These are phyloP conservation scores for Fusarium paranaense DNA, from an alignment of 2,329 filamentous ascomycete species.

Conservation along the genomic window DNA sequence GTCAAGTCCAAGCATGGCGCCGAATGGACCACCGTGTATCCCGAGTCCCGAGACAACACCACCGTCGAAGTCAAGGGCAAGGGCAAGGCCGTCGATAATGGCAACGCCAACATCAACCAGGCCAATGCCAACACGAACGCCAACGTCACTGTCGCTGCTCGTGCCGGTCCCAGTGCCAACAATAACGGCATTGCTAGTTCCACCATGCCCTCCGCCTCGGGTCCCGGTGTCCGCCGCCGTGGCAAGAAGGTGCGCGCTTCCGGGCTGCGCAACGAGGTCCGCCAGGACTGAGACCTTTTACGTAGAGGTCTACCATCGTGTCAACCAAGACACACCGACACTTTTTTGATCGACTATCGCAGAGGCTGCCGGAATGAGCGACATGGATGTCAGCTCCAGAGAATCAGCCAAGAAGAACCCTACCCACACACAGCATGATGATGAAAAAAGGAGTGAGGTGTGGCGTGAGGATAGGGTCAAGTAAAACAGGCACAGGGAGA, in stretches of 20 bases:
- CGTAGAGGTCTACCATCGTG: neutral
- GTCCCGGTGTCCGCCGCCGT: slow-evolving; percentile 8
- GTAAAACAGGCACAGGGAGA: neutral
- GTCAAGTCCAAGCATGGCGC: slow-evolving; percentile 29
- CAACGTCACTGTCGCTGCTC: neutral
- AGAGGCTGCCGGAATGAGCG: neutral
- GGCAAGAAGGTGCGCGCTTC: slow-evolving; percentile 5
- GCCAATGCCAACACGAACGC: neutral
- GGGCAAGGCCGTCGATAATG: neutral
- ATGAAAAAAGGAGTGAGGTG: neutral
- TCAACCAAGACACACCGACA: neutral
- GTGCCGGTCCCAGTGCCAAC: neutral
- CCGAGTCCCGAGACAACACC: neutral
- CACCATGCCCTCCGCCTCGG: neutral
- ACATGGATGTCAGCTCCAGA: neutral
- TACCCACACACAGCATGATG: neutral
- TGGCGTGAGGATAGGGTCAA: neutral
- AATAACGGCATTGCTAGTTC: neutral
- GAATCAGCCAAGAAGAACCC: neutral
- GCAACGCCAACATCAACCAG: neutral
- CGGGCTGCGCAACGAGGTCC: slow-evolving; percentile 26
- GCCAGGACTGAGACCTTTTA: neutral
- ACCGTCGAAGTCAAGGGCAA: neutral
- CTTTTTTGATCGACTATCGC: neutral
- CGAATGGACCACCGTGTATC: slow-evolving; percentile 20